phyloP scores from a whole-genome alignment of 768 basidiomycete genomes.

The Sporobolomyces pararoseus region DNA sequence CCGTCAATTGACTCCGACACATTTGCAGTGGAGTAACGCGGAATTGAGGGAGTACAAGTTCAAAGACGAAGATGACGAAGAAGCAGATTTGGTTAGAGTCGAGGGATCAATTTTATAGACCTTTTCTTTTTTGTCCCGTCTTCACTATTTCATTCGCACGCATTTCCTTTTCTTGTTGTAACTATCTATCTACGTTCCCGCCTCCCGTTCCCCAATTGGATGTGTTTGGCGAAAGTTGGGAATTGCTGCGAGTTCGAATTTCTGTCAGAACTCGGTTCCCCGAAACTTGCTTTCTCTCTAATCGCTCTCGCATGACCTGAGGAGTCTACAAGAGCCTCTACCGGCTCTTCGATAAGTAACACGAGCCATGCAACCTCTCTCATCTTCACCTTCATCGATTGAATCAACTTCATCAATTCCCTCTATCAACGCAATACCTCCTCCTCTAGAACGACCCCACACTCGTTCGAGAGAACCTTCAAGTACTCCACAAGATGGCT shows the following conservation, averaged over 20 bases:
- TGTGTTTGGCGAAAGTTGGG: too few relatives aligned
- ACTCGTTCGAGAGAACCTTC: conserved; percentile 6
- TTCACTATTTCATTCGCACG: not conserved
- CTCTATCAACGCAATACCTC: not conserved
- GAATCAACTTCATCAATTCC: not conserved
- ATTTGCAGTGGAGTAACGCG: conserved; percentile 35
- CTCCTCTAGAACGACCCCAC: not conserved
- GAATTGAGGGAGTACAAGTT: conserved; percentile 33
- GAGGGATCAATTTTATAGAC: conserved; percentile 12
- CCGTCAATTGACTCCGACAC: conserved; percentile 14
- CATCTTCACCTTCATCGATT: not conserved
- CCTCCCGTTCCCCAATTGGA: too few relatives aligned
- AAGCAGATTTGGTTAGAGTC: conserved; percentile 34
- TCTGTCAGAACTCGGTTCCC: too few relatives aligned
- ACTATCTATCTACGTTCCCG: not conserved
- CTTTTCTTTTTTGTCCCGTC: too few relatives aligned
- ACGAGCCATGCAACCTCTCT: not conserved
- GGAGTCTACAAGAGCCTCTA: not conserved
- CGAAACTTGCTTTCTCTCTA: not conserved
- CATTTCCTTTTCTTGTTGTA: conserved; percentile 3
- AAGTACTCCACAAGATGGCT: conserved; percentile 2
- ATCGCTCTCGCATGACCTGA: not conserved
- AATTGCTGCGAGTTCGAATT: too few relatives aligned
- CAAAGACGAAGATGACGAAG: conserved; percentile 26
- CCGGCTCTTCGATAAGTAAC: not conserved